Conservation (phyloP, 305 asterid species). For the Fraxinus floribunda region DNA sequence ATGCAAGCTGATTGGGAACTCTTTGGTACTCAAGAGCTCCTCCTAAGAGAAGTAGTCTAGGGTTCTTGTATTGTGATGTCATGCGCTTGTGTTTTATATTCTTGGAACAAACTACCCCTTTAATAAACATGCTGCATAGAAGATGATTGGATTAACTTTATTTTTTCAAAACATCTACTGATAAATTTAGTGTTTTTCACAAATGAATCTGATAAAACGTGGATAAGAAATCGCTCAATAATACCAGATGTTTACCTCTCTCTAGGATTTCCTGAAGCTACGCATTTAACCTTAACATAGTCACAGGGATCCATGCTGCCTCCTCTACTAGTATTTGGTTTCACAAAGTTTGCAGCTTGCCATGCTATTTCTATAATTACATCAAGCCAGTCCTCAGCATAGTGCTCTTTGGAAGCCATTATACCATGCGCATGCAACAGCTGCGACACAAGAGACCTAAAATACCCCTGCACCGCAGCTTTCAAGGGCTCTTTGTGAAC, state of each 20-base stretch:
- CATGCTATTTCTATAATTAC: conserved; percentile 65
- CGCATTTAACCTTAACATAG: conserved; percentile 85
- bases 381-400: conserved; percentile 71
- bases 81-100: conserved; percentile 96
- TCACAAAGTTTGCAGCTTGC: conserved; percentile 89
- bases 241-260: conserved; percentile 56
- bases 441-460: conserved; percentile 91
- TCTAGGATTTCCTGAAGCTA: conserved; percentile 79
- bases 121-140: conserved; percentile 70
- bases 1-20: conserved; percentile 79
- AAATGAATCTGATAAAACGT: not conserved
- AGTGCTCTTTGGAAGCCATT: conserved; percentile 35
- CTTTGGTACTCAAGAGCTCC: conserved; percentile 96
- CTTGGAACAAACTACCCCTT: conserved; percentile 93
- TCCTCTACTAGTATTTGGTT: conserved; percentile 86
- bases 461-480: conserved; percentile 72
- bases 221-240: not conserved
- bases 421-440: conserved; percentile 72
- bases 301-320: conserved; percentile 99
- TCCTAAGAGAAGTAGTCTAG: conserved; percentile 80
- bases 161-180: not conserved
- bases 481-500: conserved; percentile 53
- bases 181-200: not conserved
- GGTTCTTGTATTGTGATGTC: conserved; percentile 80
- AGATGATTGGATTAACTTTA: conserved; percentile 8